Evolutionary conservation across 352 stramenopile species (phyloP).

Genomic region (Globisporangium lucens): DNA sequence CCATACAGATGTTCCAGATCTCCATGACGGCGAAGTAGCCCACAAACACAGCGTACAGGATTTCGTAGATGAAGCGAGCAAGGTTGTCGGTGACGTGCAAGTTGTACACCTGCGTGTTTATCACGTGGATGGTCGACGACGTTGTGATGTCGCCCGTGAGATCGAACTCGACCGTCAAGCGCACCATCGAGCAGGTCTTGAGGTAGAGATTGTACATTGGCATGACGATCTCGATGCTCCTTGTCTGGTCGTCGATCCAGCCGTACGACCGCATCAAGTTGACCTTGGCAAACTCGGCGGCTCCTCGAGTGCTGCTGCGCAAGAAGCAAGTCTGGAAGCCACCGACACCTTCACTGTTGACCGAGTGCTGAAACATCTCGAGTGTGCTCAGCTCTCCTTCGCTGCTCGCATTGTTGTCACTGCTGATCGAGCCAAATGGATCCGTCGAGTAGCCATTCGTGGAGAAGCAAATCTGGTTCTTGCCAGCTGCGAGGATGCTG

Average conservation of each 20-base stretch:
- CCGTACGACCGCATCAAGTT: conserved; percentile 41
- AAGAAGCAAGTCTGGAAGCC: conserved; percentile 63
- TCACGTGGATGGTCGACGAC: conserved; percentile 37
- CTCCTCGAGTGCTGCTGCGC: conserved; percentile 36
- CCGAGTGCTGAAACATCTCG: conserved; percentile 56
- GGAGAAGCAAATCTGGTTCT: conserved; percentile 41
- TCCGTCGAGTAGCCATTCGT: conserved; percentile 28
- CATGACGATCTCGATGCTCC: conserved; percentile 44
- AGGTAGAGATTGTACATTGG: conserved; percentile 61
- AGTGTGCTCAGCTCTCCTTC: conserved; percentile 25
- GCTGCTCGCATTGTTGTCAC: conserved; percentile 20
- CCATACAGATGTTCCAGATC: conserved; percentile 53
- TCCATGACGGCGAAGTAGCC: conserved; percentile 57
- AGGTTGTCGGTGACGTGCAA: conserved; percentile 46
- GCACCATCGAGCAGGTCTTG: conserved; percentile 48
- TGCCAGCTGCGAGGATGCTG: conserved; percentile 36
- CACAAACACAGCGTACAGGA: conserved; percentile 39
- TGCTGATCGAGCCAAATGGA: conserved; percentile 35
- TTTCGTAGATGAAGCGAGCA: conserved; percentile 39
- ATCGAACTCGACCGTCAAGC: conserved; percentile 52
- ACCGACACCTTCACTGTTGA: conserved; percentile 25
- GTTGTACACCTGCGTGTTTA: conserved; percentile 65
- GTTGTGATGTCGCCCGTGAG: conserved; percentile 49
- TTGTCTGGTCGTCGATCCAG: conserved; percentile 62
- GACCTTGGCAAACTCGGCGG: conserved; percentile 22